Conservation (phyloP, 805 yeast genomes). For the Blastobotrys chiropterorum region DNA sequence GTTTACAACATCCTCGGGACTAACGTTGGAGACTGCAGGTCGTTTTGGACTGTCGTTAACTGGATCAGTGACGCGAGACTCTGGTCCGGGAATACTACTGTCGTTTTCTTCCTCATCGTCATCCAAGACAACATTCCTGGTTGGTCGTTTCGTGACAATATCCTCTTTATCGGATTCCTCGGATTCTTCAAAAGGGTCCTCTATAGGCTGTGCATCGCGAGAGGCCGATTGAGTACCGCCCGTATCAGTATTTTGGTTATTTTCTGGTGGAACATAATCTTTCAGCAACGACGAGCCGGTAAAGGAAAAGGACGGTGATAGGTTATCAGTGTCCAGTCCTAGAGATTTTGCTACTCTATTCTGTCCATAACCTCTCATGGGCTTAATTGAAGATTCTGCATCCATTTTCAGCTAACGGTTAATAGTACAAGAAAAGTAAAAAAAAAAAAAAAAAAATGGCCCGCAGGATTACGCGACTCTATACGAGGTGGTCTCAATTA, state of each 20-base stretch:
- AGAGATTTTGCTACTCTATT: not conserved
- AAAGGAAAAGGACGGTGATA: not conserved
- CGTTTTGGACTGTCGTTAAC: not conserved
- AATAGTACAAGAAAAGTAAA: too few relatives aligned
- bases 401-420: not conserved
- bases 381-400: not conserved
- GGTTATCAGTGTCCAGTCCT: not conserved
- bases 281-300: not conserved
- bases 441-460: not conserved
- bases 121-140: not conserved
- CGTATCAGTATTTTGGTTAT: not conserved
- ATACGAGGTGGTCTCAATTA: not conserved
- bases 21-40: not conserved
- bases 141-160: not conserved
- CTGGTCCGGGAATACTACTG: too few relatives aligned
- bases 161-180: not conserved
- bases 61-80: too few relatives aligned
- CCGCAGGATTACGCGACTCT: not conserved
- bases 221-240: not conserved
- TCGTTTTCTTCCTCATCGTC: not conserved
- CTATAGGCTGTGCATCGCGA: not conserved
- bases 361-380: not conserved
- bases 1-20: not conserved
- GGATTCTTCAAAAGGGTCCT: not conserved
- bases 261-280: not conserved